Evolutionary conservation across 2,329 filamentous ascomycete genomes (phyloP).

Genomic region (Fusarium foetens): DNA sequence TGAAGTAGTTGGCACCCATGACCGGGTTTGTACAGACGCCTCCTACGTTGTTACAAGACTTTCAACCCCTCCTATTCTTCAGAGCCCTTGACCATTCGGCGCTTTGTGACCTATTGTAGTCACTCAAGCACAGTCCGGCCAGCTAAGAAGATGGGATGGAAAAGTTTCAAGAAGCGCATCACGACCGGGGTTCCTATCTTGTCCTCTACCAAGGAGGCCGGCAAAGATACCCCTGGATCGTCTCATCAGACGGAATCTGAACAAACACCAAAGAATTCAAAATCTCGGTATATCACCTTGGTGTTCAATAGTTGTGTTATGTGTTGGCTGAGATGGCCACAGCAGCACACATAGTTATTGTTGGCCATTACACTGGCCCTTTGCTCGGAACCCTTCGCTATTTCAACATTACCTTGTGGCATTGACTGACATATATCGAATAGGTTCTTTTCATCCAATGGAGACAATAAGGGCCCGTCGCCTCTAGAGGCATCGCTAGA

Average conservation of each 20-base stretch:
- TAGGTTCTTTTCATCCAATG: conserved; percentile 49
- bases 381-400: neutral
- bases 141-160: conserved; percentile 51
- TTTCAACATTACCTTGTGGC: neutral
- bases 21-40: conserved; percentile 4
- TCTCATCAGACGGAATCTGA: conserved; percentile 27
- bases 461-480: conserved; percentile 46
- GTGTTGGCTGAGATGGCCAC: conserved; percentile 13
- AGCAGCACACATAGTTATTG: conserved; percentile 15
- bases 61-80: neutral
- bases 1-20: neutral
- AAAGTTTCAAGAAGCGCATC: conserved; percentile 51
- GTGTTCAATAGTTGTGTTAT: conserved; percentile 18
- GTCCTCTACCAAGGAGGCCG: conserved; percentile 46
- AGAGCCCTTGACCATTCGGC: conserved; percentile 1
- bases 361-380: neutral
- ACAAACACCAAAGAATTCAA: conserved; percentile 26
- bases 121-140: neutral
- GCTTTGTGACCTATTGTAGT: neutral
- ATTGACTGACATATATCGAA: conserved; percentile 31
- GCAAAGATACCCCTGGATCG: conserved; percentile 24
- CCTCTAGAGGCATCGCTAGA: conserved; percentile 54
- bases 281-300: conserved; percentile 45
- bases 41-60: neutral
- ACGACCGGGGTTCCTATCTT: conserved; percentile 49